Base-by-base conservation (phyloP, 164 flowering plant genomes). In the Akebia trifoliata region DNA sequence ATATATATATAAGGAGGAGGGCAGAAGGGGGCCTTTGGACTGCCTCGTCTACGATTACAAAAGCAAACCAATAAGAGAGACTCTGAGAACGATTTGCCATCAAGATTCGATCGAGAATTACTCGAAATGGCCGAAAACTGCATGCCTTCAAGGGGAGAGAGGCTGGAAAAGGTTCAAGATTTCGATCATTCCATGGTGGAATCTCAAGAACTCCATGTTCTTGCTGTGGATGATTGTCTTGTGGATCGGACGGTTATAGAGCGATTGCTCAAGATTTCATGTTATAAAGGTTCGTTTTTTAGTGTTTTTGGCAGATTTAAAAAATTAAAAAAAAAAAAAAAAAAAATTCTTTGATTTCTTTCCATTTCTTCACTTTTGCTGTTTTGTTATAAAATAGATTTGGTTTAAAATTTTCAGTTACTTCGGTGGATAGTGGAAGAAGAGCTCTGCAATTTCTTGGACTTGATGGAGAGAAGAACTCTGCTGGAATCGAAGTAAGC, bases 201-300 rank as follows among this genome's bases (percentile, higher is more conserved):
- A 17, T 50, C 68, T 24, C 66, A 76, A 5, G 83, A 76, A 4
- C 81, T 74, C 55, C 97, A 93, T 64, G 98, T 93, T 30, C 77
- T 93, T 12, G 98, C 98, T 14, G 97, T 93, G 21, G 98, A 90
- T 69, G 97, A 93, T 50, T 87, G 92, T 65, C 69, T 93, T 46
- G 80, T 90, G 22, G 98, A 93, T 57, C 79, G 97, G 6, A 93
- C 78, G 51, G 86, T 90, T 57, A 90, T 93, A 40, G 98, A 87
- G 62, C 72, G 82, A 2, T 68, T 93, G 78, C 94, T 93, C 49
- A 87, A 72, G 57, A 84, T 76, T 47, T 76, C 88, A 20, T 81
- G 86, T 14, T 92, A 83, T 55, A 87, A 80, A 87, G 98, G 98
- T 90, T 22, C 2, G 39, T 46, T 22, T 24, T 24, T 34, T 9